Evolutionary conservation across 2,329 filamentous ascomycete genomes (phyloP).

Genomic region (Fusarium sp.): DNA sequence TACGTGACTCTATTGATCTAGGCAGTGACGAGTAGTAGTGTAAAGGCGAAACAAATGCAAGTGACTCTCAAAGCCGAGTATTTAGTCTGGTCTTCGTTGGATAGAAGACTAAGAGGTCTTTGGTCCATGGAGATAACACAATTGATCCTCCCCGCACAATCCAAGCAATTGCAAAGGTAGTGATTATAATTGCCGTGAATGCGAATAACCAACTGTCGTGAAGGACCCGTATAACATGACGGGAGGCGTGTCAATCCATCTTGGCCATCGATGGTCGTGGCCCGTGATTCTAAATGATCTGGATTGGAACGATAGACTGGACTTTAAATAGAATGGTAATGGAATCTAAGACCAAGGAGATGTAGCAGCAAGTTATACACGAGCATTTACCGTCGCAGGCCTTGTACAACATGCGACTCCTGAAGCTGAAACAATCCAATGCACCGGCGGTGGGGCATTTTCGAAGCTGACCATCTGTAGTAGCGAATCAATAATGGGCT

Average conservation of each 20-base stretch:
- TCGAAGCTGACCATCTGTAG: neutral
- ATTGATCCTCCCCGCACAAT: slow-evolving; percentile 12
- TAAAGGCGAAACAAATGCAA: slow-evolving; percentile 7
- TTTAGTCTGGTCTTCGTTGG: slow-evolving; percentile 6
- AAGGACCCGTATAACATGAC: neutral
- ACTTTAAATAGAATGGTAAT: neutral
- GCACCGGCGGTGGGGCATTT: neutral
- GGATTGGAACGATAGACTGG: neutral
- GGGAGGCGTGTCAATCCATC: neutral
- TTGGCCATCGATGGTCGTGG: neutral
- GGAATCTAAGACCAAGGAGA: neutral
- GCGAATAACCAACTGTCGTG: slow-evolving; percentile 6
- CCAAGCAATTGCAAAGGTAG: slow-evolving; percentile 6
- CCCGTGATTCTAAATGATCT: neutral
- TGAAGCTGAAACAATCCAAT: neutral
- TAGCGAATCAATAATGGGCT: neutral
- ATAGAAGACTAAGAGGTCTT: slow-evolving; percentile 24
- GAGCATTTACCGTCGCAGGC: neutral
- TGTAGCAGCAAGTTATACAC: neutral
- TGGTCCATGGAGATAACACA: slow-evolving; percentile 24
- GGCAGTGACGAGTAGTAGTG: neutral
- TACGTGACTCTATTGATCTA: neutral
- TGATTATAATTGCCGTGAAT: slow-evolving; percentile 11
- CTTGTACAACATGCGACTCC: neutral
- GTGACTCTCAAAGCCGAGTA: slow-evolving; percentile 15